A percentile compares a stretch with the other conserved stretches of the same genome.
Conservation (phyloP, 768 basidiomycete genomes). For the Pulveroboletus ravenelii region DNA sequence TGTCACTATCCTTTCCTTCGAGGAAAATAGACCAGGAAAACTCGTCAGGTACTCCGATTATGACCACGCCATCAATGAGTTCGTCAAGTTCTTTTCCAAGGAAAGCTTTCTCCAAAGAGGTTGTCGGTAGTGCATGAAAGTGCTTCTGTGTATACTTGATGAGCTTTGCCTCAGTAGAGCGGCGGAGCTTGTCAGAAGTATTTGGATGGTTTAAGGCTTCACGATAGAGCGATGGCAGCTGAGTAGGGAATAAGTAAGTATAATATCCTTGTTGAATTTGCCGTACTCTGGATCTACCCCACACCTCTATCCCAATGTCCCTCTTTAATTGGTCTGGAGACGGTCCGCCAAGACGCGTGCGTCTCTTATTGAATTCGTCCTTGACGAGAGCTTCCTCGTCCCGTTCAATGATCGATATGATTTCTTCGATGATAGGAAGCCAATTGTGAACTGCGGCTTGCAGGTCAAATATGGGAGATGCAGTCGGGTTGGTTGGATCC, state of each 20-base stretch:
- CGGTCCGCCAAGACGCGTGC: constrained; percentile 69
- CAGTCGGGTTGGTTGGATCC: constrained; percentile 68
- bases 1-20: constrained; percentile 66
- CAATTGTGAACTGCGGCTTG: constrained; percentile 67
- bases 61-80: constrained; percentile 67
- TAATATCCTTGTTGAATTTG: neutral
- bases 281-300: constrained; percentile 54
- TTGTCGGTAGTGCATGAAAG: constrained; percentile 54
- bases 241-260: constrained; percentile 10
- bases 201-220: constrained; percentile 79
- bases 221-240: constrained; percentile 71
- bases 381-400: constrained; percentile 55
- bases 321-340: constrained; percentile 53
- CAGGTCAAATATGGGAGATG: constrained; percentile 50
- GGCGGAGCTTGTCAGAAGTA: constrained; percentile 76
- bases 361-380: constrained; percentile 70
- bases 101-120: constrained; percentile 38
- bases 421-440: constrained; percentile 68
- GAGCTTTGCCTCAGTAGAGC: constrained; percentile 70
- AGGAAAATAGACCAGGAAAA: constrained; percentile 77
- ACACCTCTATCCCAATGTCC: constrained; percentile 66
- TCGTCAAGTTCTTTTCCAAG: constrained; percentile 64
- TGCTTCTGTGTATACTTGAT: constrained; percentile 58
- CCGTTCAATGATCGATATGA: constrained; percentile 57
- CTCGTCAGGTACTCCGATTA: constrained; percentile 74